Percentiles rank a stretch among this genome's conserved stretches.
Evolutionary conservation across 176 grass and related monocot species (phyloP).

Genomic region (Aegilops umbellulata): DNA sequence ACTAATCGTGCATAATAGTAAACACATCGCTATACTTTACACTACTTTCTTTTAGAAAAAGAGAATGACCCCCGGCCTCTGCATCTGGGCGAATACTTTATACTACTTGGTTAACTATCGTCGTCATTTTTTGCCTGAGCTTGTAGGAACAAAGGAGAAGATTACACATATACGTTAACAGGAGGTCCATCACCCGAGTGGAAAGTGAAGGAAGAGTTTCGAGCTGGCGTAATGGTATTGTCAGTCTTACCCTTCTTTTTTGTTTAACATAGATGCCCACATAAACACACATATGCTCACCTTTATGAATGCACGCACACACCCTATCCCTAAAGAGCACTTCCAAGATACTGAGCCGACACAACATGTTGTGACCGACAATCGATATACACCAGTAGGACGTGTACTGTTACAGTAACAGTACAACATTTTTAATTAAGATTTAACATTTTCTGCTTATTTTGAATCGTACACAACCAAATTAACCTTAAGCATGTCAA

Average conservation of each 20-base stretch:
- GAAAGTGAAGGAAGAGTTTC: not conserved
- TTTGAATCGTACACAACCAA: too few species aligned
- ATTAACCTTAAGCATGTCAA: too few species aligned
- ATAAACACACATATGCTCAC: too few species aligned
- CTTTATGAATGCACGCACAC: too few species aligned
- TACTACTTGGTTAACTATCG: not conserved
- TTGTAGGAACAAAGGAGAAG: constrained; percentile 6
- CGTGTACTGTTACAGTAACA: not conserved
- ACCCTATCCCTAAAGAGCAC: too few species aligned
- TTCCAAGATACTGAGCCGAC: too few species aligned
- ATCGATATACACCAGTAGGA: not conserved
- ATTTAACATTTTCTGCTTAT: not conserved
- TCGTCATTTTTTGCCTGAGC: not conserved
- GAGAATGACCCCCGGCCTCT: too few species aligned
- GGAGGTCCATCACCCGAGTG: not conserved
- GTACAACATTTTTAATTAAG: not conserved
- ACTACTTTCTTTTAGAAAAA: too few species aligned
- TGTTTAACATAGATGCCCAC: too few species aligned
- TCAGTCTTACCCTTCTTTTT: not conserved
- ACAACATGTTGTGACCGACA: too few species aligned
- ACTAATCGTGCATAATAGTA: not conserved
- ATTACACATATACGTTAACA: not conserved
- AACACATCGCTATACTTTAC: not conserved
- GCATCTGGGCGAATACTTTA: too few species aligned
- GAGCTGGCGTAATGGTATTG: not conserved